These are phyloP conservation scores for Lipomyces oligophaga DNA, from an alignment of 805 yeast genomes.

Conservation along the genomic window DNA sequence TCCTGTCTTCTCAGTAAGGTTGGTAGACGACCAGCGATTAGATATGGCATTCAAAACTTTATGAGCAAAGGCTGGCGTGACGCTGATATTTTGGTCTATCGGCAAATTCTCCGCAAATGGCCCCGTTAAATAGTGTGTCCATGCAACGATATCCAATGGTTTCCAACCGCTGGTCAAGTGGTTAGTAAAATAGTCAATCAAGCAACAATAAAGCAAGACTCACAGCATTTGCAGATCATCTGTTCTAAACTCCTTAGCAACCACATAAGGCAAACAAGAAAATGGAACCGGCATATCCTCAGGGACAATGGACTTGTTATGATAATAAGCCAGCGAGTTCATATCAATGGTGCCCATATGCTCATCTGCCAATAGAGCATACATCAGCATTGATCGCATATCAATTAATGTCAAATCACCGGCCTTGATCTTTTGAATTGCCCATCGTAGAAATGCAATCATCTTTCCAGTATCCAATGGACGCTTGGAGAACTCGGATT, in stretches of 20 bases:
- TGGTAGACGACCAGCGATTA: conserved; percentile 32
- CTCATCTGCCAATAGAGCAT: conserved; percentile 31
- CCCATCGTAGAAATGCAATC: conserved; percentile 35
- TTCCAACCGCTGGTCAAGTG: conserved; percentile 31
- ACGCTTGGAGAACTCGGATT: conserved; percentile 34
- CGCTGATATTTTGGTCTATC: conserved; percentile 24
- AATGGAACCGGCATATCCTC: conserved; percentile 35
- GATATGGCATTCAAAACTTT: conserved; percentile 31
- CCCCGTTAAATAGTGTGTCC: conserved; percentile 30
- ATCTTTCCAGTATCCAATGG: conserved; percentile 31
- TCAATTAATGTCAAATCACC: conserved; percentile 23
- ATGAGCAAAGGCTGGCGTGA: conserved; percentile 32
- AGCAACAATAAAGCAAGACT: neutral
- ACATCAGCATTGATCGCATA: conserved; percentile 22
- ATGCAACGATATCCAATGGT: conserved; percentile 28
- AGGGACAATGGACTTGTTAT: conserved; percentile 30
- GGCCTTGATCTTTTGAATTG: conserved; percentile 14
- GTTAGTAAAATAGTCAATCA: neutral
- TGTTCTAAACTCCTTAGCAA: conserved; percentile 24
- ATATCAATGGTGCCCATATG: conserved; percentile 29
- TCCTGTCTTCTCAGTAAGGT: conserved; percentile 2
- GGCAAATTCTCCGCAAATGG: conserved; percentile 8
- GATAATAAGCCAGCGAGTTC: conserved; percentile 31
- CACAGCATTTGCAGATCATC: conserved; percentile 28
- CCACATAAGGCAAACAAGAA: conserved; percentile 34